phyloP scores from a whole-genome alignment of 2,329 filamentous ascomycete species.

The Fusarium sp. region DNA sequence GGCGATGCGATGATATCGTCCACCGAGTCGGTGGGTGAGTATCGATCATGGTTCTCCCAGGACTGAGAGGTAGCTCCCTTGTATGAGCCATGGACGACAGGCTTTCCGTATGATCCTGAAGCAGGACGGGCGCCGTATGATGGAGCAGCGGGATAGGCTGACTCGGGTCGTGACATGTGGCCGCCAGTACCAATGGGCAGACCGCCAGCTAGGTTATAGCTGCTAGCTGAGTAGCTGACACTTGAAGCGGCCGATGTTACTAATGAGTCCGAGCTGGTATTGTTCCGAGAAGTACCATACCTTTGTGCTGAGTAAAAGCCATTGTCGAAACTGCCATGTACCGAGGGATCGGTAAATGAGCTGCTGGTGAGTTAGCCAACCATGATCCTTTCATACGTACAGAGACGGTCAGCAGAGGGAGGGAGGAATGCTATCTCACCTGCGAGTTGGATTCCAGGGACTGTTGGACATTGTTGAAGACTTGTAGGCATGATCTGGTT shows the following conservation, averaged over 20 bases:
- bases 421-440: slow-evolving; percentile 54
- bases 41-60: slow-evolving; percentile 60
- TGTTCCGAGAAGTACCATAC: slow-evolving; percentile 44
- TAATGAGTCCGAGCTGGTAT: slow-evolving; percentile 29
- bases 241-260: slow-evolving; percentile 52
- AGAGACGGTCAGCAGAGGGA: slow-evolving; percentile 4
- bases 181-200: slow-evolving; percentile 45
- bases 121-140: slow-evolving; percentile 54
- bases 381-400: not conserved
- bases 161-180: slow-evolving; percentile 51
- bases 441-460: slow-evolving; percentile 60
- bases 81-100: slow-evolving; percentile 48
- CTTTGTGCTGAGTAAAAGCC: slow-evolving; percentile 49
- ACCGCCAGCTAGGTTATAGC: slow-evolving; percentile 42
- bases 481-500: slow-evolving; percentile 58
- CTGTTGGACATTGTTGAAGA: slow-evolving; percentile 55
- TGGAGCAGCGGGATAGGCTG: slow-evolving; percentile 49
- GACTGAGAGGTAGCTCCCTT: slow-evolving; percentile 51
- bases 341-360: slow-evolving; percentile 44
- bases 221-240: slow-evolving; percentile 52
- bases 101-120: slow-evolving; percentile 50
- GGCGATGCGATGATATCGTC: slow-evolving; percentile 67
- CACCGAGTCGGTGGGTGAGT: slow-evolving; percentile 65
- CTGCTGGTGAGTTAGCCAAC: slow-evolving; percentile 43
- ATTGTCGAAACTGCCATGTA: slow-evolving; percentile 48